Conservation (phyloP, 169 alveolate genomes). For the Plasmodium vivax region DNA sequence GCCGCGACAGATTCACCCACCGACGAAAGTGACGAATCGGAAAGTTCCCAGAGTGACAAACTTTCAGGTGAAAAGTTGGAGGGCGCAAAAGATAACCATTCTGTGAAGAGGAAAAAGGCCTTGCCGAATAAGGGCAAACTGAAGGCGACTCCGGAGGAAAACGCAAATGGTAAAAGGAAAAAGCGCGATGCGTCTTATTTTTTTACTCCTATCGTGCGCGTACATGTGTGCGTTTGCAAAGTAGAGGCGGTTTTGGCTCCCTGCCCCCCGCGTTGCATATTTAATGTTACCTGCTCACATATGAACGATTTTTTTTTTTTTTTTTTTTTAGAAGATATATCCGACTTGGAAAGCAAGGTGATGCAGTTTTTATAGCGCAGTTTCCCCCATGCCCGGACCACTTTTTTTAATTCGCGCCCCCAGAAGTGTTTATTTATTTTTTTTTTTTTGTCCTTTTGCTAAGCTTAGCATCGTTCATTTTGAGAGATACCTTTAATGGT, state of each 20-base stretch:
- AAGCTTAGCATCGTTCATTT: neutral
- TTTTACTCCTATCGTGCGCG: neutral
- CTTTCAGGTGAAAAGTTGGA: neutral
- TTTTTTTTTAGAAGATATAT: constrained; percentile 57
- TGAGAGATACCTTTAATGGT: neutral
- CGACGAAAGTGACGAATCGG: neutral
- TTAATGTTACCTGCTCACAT: neutral
- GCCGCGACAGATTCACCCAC: neutral
- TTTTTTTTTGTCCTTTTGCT: neutral
- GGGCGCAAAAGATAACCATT: neutral
- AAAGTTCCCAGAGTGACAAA: neutral
- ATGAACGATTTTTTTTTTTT: neutral
- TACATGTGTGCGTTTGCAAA: neutral
- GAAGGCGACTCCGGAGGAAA: neutral
- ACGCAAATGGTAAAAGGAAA: constrained; percentile 36
- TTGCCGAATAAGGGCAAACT: neutral
- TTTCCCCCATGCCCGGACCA: neutral
- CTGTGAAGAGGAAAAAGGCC: constrained; percentile 1
- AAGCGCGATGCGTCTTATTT: neutral
- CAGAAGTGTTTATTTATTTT: neutral
- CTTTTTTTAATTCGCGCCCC: neutral
- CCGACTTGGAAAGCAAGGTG: constrained; percentile 53
- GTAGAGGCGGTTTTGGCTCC: neutral
- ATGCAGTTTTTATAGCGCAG: constrained; percentile 34
- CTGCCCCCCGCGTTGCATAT: neutral